Evolutionary conservation across 805 yeast genomes (phyloP).

Genomic region (Saccharomycopsis schoenii): DNA sequence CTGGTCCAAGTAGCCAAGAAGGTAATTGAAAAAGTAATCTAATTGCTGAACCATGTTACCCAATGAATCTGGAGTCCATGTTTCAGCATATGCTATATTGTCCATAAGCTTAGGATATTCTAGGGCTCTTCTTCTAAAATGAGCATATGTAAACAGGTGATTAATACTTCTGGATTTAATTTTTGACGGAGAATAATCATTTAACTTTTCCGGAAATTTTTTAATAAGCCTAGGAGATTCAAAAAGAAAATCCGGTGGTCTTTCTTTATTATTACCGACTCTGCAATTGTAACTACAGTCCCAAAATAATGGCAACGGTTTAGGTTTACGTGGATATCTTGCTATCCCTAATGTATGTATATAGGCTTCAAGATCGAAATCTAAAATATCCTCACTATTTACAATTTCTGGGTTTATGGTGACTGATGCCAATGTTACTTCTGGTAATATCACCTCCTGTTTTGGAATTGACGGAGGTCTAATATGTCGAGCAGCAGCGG

Average conservation of each 20-base stretch:
- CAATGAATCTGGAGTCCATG: constrained; percentile 3
- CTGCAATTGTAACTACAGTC: background rate
- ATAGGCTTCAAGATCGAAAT: background rate
- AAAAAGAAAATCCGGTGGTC: constrained; percentile 3
- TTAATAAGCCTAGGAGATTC: constrained; percentile 7
- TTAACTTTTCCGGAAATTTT: background rate
- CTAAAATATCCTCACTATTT: background rate
- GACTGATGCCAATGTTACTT: background rate
- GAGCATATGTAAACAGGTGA: constrained; percentile 11
- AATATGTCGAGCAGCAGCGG: background rate
- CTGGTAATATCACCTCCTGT: background rate
- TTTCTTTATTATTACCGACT: background rate
- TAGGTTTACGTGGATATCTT: background rate
- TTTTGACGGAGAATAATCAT: constrained; percentile 7
- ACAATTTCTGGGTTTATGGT: background rate
- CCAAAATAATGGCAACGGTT: background rate
- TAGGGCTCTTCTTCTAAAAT: background rate
- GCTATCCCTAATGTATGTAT: background rate
- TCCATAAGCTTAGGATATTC: background rate
- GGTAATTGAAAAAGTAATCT: background rate
- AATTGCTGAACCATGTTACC: background rate
- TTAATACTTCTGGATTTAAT: constrained; percentile 6
- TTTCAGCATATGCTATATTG: background rate
- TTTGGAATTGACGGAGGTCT: background rate
- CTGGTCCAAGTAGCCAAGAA: constrained; percentile 6